Evolutionary conservation across 768 basidiomycete species (phyloP).

Genomic region (Termitomyces heimii): DNA sequence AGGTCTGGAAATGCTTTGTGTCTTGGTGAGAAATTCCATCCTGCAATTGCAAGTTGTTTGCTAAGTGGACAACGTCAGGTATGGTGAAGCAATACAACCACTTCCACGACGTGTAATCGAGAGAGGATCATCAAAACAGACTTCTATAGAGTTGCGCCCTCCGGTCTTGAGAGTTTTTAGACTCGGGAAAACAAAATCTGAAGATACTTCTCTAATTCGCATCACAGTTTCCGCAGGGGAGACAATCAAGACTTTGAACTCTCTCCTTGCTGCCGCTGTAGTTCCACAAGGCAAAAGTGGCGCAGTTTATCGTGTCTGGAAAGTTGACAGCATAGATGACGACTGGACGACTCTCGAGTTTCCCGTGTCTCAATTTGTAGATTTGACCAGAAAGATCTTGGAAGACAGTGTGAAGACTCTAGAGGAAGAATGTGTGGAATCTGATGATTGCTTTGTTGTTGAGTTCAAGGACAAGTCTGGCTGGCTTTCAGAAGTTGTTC

Average conservation of each 20-base stretch:
- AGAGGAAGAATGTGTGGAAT: slow-evolving; percentile 51
- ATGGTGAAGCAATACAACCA: slow-evolving; percentile 51
- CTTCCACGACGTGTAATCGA: slow-evolving; percentile 65
- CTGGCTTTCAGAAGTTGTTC: slow-evolving; percentile 47
- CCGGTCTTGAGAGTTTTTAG: slow-evolving; percentile 54
- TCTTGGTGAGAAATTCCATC: slow-evolving; percentile 52
- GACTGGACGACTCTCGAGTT: slow-evolving; percentile 30
- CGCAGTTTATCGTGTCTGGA: slow-evolving; percentile 60
- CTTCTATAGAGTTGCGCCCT: slow-evolving; percentile 68
- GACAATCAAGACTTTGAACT: slow-evolving; percentile 36
- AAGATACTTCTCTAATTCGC: slow-evolving; percentile 24
- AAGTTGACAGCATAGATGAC: slow-evolving; percentile 34
- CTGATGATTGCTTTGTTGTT: slow-evolving; percentile 69
- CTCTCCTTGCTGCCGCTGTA: slow-evolving; percentile 33
- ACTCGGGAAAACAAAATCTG: slow-evolving; percentile 26
- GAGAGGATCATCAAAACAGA: slow-evolving; percentile 43
- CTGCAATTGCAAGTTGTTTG: neutral
- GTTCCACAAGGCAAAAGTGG: slow-evolving; percentile 21
- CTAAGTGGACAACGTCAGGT: slow-evolving; percentile 40
- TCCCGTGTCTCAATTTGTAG: slow-evolving; percentile 23
- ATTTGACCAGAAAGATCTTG: slow-evolving; percentile 33
- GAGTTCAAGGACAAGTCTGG: slow-evolving; percentile 57
- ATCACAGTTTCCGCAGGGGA: slow-evolving; percentile 48
- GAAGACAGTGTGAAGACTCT: slow-evolving; percentile 39
- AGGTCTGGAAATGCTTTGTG: slow-evolving; percentile 63